Percentiles rank a stretch among this genome's conserved stretches.
Evolutionary conservation across 768 basidiomycete genomes (phyloP).

Genomic region (Auriscalpium vulgare): DNA sequence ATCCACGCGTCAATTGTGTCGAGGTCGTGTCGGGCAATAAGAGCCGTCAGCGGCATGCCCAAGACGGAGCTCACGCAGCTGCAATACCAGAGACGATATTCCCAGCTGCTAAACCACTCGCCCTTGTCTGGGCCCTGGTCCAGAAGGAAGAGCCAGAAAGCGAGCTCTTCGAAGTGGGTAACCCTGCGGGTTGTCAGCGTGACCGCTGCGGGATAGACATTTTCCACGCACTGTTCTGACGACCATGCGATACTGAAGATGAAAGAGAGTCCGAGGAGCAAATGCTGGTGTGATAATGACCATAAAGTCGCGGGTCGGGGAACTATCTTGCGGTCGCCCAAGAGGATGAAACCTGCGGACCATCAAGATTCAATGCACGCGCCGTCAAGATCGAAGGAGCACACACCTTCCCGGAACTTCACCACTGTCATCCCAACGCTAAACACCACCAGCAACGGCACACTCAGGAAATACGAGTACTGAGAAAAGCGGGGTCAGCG

Average conservation of each 20-base stretch:
- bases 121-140: conserved; percentile 66
- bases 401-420: conserved; percentile 67
- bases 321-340: conserved; percentile 30
- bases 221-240: conserved; percentile 57
- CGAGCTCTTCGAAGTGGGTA: conserved; percentile 78
- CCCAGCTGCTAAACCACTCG: conserved; percentile 75
- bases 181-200: conserved; percentile 33
- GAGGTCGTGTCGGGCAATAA: conserved; percentile 50
- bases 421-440: conserved; percentile 51
- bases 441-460: conserved; percentile 61
- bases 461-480: conserved; percentile 72
- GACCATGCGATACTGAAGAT: conserved; percentile 68
- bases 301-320: conserved; percentile 53
- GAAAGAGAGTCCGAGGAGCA: conserved; percentile 65
- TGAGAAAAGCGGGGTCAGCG: conserved; percentile 21
- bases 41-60: conserved; percentile 64
- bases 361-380: not conserved
- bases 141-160: conserved; percentile 79
- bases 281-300: conserved; percentile 33
- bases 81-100: conserved; percentile 64
- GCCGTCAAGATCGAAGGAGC: conserved; percentile 23
- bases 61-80: conserved; percentile 58
- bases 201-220: not conserved
- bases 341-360: not conserved
- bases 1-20: conserved; percentile 67